Percentiles rank a stretch among this genome's conserved stretches.
Conservation (phyloP, 1,284 basidiomycete species). For the Exobasidium rhododendri region DNA sequence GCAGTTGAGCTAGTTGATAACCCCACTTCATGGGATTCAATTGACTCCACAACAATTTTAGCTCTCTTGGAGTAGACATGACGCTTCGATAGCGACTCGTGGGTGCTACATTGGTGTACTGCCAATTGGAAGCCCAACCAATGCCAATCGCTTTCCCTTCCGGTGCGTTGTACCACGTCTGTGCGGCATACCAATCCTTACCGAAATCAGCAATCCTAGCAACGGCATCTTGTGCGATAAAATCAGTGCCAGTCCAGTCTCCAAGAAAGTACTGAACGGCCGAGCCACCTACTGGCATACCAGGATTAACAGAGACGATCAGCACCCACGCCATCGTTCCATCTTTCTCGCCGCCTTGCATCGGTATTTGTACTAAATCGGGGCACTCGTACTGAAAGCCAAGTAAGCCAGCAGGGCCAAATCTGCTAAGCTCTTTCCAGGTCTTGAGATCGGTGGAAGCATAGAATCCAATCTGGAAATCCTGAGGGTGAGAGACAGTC, state of each 20-base stretch:
- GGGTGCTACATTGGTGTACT: conserved; percentile 56
- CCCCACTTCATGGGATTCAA: conserved; percentile 42
- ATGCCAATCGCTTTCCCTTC: conserved; percentile 47
- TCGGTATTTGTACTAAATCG: conserved; percentile 52
- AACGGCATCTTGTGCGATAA: conserved; percentile 52
- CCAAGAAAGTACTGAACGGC: conserved; percentile 57
- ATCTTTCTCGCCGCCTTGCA: conserved; percentile 43
- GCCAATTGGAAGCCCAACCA: conserved; percentile 58
- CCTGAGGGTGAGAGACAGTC: conserved; percentile 55
- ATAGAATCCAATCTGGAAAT: conserved; percentile 56
- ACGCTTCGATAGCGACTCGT: conserved; percentile 56
- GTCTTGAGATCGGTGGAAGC: conserved; percentile 55
- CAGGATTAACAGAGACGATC: conserved; percentile 44
- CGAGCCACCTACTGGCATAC: conserved; percentile 52
- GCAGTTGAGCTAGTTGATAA: conserved; percentile 41
- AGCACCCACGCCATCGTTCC: conserved; percentile 39
- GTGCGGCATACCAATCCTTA: conserved; percentile 57
- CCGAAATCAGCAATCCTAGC: conserved; percentile 55
- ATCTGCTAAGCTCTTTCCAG: conserved; percentile 56
- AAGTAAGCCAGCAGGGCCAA: conserved; percentile 47
- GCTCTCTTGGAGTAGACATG: conserved; percentile 51
- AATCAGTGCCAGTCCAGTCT: conserved; percentile 55
- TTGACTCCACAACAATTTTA: conserved; percentile 46
- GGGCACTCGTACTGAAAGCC: conserved; percentile 55
- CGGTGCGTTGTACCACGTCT: conserved; percentile 54